These are phyloP conservation scores for Croton setiger DNA, from an alignment of 441 rosid species.

Conservation along the genomic window DNA sequence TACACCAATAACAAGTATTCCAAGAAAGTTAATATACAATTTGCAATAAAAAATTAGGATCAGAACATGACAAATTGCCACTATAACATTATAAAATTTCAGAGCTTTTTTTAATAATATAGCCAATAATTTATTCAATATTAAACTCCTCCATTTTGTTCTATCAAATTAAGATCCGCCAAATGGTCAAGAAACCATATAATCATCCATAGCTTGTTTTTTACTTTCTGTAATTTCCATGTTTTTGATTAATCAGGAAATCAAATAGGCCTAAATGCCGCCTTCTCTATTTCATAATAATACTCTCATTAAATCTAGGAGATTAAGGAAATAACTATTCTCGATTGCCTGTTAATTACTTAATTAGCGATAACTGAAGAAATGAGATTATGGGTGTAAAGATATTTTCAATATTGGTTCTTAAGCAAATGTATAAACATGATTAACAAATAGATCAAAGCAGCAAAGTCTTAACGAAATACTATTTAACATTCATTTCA, in stretches of 20 bases:
- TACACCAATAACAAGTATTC: no score
- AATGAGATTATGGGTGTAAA: no score
- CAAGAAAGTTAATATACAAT: neutral
- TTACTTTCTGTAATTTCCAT: neutral
- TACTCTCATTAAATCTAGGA: neutral
- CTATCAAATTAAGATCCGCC: neutral
- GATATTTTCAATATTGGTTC: neutral
- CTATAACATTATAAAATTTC: neutral
- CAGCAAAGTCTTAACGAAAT: neutral
- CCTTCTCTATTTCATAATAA: constrained; percentile 1
- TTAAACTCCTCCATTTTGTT: neutral
- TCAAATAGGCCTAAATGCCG: neutral
- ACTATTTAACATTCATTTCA: constrained; percentile 13
- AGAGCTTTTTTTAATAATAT: neutral
- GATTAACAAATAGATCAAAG: neutral
- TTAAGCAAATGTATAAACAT: neutral
- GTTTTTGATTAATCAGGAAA: neutral
- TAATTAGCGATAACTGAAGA: neutral
- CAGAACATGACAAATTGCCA: neutral
- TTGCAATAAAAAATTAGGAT: neutral
- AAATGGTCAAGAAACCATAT: neutral
- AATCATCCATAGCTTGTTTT: neutral
- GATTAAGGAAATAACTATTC: neutral
- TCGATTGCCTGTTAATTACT: neutral
- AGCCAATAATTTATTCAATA: neutral